These are phyloP conservation scores for Cucumis cinereus DNA, from an alignment of 306 rosid species.

Conservation along the genomic window DNA sequence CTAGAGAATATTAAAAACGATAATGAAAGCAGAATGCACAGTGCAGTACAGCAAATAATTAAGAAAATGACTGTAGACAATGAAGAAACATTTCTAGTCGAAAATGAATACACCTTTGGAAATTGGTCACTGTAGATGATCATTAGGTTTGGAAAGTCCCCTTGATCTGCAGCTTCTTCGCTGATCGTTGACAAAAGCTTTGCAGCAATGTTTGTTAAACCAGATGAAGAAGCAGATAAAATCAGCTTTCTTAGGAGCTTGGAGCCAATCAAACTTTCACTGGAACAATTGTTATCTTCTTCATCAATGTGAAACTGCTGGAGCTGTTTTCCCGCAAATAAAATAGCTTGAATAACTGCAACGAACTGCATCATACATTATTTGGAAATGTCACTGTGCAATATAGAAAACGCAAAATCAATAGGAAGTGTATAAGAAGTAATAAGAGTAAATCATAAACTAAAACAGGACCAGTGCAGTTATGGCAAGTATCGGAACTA, in stretches of 20 bases:
- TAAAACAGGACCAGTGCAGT: background rate
- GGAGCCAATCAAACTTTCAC: slow-evolving; percentile 24
- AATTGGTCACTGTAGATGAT: slow-evolving; percentile 43
- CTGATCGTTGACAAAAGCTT: slow-evolving; percentile 65
- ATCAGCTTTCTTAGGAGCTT: slow-evolving; percentile 55
- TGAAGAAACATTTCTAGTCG: background rate
- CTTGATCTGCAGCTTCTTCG: slow-evolving; percentile 68
- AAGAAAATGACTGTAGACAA: slow-evolving; percentile 3
- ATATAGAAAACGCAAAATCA: background rate
- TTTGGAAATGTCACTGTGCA: slow-evolving; percentile 10
- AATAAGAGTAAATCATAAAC: background rate
- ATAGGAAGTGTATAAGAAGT: background rate
- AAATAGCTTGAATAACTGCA: slow-evolving; percentile 72
- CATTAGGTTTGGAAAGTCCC: slow-evolving; percentile 52
- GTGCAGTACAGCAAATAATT: background rate
- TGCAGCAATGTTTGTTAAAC: slow-evolving; percentile 54
- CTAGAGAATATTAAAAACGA: slow-evolving; percentile 3
- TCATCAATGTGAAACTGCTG: slow-evolving; percentile 51
- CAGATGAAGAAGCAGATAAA: slow-evolving; percentile 54
- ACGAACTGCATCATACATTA: slow-evolving; percentile 39
- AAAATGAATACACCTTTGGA: slow-evolving; percentile 47
- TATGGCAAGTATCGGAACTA: background rate
- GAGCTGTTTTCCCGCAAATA: slow-evolving; percentile 72
- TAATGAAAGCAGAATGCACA: slow-evolving; percentile 5
- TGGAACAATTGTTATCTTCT: slow-evolving; percentile 16